A percentile compares a stretch with the other conserved stretches of the same genome.
phyloP scores from a whole-genome alignment of 164 flowering plant genomes.

The Stephania cephalantha region DNA sequence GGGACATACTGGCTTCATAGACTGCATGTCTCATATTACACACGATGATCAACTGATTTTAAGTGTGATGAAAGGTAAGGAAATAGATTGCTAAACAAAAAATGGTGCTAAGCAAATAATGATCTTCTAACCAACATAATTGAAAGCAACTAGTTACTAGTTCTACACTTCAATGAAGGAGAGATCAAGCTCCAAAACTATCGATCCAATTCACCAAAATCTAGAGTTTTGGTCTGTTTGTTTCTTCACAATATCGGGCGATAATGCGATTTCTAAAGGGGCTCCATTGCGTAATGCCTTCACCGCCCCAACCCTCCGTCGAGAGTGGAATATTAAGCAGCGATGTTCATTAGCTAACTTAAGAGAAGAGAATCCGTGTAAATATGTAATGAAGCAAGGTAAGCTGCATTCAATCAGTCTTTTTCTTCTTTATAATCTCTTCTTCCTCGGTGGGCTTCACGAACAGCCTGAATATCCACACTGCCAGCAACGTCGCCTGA shows the following conservation, averaged over 20 bases:
- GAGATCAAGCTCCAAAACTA: neutral
- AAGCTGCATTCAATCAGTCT: constrained; percentile 32
- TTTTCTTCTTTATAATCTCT: constrained; percentile 29
- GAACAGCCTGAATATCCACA: constrained; percentile 57
- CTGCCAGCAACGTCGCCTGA: constrained; percentile 67
- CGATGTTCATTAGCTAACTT: neutral
- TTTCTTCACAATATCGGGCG: neutral
- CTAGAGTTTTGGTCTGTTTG: too few species aligned
- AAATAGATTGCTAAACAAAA: too few species aligned
- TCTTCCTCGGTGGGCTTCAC: constrained; percentile 28
- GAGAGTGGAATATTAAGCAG: neutral
- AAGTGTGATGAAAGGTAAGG: too few species aligned
- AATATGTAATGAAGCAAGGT: neutral
- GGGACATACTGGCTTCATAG: neutral
- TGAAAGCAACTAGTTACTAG: neutral
- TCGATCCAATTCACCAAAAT: too few species aligned
- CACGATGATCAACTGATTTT: too few species aligned
- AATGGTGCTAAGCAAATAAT: neutral
- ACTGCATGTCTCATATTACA: neutral
- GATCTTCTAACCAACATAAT: neutral
- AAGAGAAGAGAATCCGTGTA: neutral
- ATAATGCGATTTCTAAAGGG: neutral
- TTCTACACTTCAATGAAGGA: neutral
- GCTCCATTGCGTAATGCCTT: neutral
- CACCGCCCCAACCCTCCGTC: neutral